Conservation (phyloP, 106 monocot species). For the Dioscorea zingiberensis region DNA sequence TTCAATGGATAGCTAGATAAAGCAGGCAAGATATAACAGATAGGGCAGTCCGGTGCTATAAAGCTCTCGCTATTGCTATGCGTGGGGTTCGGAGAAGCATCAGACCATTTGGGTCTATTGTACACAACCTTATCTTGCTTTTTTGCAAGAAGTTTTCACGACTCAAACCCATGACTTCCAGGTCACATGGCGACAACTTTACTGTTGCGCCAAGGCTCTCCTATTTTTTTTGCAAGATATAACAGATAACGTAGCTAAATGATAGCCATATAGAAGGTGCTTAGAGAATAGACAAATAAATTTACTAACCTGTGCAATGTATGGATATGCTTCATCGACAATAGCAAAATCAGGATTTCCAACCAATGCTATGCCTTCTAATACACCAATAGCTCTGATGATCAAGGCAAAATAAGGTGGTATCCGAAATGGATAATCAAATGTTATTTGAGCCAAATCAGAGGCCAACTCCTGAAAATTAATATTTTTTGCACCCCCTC, state of each 20-base stretch:
- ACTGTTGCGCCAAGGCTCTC: too few species aligned
- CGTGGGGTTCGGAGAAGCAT: too few species aligned
- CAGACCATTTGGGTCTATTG: too few species aligned
- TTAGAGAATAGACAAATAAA: neutral
- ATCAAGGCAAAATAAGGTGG: conserved; percentile 99
- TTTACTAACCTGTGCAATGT: conserved; percentile 83
- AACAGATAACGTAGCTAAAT: neutral
- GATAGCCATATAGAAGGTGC: neutral
- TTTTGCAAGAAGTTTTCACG: too few species aligned
- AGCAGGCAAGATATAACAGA: neutral
- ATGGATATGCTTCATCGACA: conserved; percentile 99
- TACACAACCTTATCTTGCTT: too few species aligned
- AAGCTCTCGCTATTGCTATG: too few species aligned
- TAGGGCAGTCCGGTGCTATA: too few species aligned
- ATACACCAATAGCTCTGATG: conserved; percentile 96
- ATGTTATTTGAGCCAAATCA: conserved; percentile 95
- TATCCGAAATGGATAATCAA: conserved; percentile 98
- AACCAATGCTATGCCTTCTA: conserved; percentile 97
- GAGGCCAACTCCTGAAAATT: conserved; percentile 97
- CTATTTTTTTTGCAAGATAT: too few species aligned
- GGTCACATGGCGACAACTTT: too few species aligned
- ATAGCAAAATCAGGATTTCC: conserved; percentile 96
- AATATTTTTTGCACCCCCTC: conserved; percentile 96
- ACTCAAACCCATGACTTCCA: too few species aligned
- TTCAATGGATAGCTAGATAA: neutral